Evolutionary conservation across 768 basidiomycete species (phyloP).

Genomic region (Xanthoconium purpureum): DNA sequence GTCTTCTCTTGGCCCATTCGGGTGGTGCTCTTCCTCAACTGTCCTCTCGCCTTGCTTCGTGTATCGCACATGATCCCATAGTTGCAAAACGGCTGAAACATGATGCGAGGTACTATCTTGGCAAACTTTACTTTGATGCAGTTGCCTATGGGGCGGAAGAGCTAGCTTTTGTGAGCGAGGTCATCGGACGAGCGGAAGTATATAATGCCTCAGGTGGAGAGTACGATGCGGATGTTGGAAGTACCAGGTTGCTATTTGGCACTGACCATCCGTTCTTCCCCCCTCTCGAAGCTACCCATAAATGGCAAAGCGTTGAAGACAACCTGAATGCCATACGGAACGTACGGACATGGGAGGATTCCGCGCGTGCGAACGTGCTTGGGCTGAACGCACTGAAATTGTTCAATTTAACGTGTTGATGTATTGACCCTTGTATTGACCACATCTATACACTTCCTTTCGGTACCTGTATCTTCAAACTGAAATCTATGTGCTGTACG

Average conservation of each 20-base stretch:
- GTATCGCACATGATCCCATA: constrained; percentile 81
- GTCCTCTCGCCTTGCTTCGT: constrained; percentile 81
- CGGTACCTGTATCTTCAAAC: constrained; percentile 86
- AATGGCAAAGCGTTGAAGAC: constrained; percentile 83
- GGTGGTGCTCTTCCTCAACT: constrained; percentile 82
- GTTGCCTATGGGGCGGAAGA: constrained; percentile 90
- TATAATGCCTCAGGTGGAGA: constrained; percentile 40
- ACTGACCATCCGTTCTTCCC: constrained; percentile 94
- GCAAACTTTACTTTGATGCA: constrained; percentile 78
- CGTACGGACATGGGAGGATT: constrained; percentile 37
- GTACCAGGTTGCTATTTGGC: constrained; percentile 69
- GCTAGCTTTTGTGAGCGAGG: constrained; percentile 71
- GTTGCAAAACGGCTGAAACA: constrained; percentile 72
- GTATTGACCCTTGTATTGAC: constrained; percentile 10
- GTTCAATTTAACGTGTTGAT: constrained; percentile 48
- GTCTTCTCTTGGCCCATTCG: constrained; percentile 81
- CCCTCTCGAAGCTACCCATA: constrained; percentile 61
- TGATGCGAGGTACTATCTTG: constrained; percentile 82
- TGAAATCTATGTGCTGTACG: constrained; percentile 93
- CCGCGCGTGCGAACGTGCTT: constrained; percentile 61
- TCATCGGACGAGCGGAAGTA: constrained; percentile 56
- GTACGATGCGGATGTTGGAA: constrained; percentile 41
- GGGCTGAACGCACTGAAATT: constrained; percentile 72
- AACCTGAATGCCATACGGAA: constrained; percentile 75
- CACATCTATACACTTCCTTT: constrained; percentile 26